Evolutionary conservation across 1,284 basidiomycete species (phyloP), one percentile per base, ranked within the genome.

Genomic region (Boletus hoseneyae): DNA sequence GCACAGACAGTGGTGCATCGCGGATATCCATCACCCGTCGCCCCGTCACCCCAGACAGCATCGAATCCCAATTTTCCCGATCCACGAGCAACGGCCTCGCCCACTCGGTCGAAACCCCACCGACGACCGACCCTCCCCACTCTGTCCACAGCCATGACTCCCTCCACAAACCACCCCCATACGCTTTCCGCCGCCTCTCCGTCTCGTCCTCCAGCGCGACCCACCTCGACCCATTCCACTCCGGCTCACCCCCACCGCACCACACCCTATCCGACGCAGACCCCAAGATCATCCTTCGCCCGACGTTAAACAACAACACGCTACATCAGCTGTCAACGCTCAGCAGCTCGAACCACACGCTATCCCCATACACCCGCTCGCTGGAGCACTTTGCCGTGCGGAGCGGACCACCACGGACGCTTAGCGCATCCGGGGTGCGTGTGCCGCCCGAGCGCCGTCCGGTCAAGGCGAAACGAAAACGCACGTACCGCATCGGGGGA

Each of bases 301-400:
- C 85, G 0, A 72, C 75, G 2, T 60, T 73, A 29, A n/a, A n/a
- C n/a, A 91, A 89, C 71, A 84, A 84, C 60, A 82, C 83, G 8
- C 77, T 95, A 19, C 87, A 87, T 43, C 89, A 94, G 55, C 74
- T 97, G 16, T 86, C 89, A 16, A 90, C 89, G 3, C 79, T 97
- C 48, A 86, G 82, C 19, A 79, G 87, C 56, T 92, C 90, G 3
- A 91, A 95, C 58, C 93, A 95, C 62, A 97, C 93, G 0, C 73
- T 97, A 2, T 92, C 88, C 2, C 93, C 93, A 0, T 96, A 93
- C 67, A 95, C 93, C 10, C 80, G 91, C 42, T 85, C 85, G 6
- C 76, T 93, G 39, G 85, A 89, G 54, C 93, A 96, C 70, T 94
- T 94, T 64, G 91, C 92, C 5, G 91, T 95, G 3, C 79, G 93